phyloP scores from a whole-genome alignment of 805 yeast genomes.

The Nakazawaea anatomiae region DNA sequence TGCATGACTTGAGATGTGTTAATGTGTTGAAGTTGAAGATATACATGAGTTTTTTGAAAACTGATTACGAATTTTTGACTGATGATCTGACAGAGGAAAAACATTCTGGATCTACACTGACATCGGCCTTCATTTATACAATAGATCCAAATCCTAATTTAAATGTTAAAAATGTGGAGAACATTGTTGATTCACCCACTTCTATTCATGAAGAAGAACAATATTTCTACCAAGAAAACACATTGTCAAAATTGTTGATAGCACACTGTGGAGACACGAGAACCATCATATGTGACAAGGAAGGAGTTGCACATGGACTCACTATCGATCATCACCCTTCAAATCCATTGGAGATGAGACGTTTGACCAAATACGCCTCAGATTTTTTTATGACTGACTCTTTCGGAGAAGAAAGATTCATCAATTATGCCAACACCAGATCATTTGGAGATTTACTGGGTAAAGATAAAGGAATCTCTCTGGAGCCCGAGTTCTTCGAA shows the following conservation, averaged over 20 bases:
- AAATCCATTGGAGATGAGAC: constrained; percentile 66
- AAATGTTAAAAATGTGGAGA: neutral
- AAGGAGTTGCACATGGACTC: constrained; percentile 74
- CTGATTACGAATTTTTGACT: constrained; percentile 56
- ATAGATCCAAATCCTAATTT: constrained; percentile 26
- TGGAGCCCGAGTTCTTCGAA: constrained; percentile 86
- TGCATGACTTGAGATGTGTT: constrained; percentile 15
- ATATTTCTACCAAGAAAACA: constrained; percentile 60
- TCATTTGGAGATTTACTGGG: constrained; percentile 86
- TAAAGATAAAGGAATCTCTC: constrained; percentile 78
- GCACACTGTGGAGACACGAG: constrained; percentile 94
- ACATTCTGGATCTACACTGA: constrained; percentile 31
- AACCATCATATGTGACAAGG: constrained; percentile 75
- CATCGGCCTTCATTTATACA: constrained; percentile 25
- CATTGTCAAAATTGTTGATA: constrained; percentile 61
- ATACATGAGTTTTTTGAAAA: constrained; percentile 55
- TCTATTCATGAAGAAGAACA: constrained; percentile 17
- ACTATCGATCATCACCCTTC: constrained; percentile 86
- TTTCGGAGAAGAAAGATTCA: constrained; percentile 84
- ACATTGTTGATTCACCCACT: neutral
- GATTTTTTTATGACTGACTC: constrained; percentile 76
- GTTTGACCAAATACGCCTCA: constrained; percentile 61
- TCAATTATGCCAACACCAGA: constrained; percentile 83
- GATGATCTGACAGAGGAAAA: constrained; percentile 21
- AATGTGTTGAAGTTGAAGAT: constrained; percentile 61